Base-by-base conservation (phyloP, 192 early-diverging fungal species). In the Backusella mclennaniae region DNA sequence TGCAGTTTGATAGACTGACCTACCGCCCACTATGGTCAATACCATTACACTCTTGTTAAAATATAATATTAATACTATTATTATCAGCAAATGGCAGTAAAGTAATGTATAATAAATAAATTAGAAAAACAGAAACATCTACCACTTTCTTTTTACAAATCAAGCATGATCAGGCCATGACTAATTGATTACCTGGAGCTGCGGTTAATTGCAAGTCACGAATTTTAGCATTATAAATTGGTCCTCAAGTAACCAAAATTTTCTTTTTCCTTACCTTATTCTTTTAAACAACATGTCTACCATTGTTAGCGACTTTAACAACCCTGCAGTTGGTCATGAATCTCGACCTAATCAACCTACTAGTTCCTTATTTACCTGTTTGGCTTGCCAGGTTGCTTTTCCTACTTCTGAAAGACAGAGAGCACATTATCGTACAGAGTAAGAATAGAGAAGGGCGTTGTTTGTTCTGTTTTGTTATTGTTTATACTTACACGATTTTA, bases 301-400 rank as follows among this genome's bases (percentile, higher is more conserved):
- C 56, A 63, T 63, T 63, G 9, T 63, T 63, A 63, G 23, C 21
- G 56, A 63, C 21, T 63, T n/a, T 49, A 49, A 63, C 8, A 63
- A 63, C 56, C 23, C 56, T 29, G 9, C 56, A 1, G 46, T 49
- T 49, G 46, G 46, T n/a, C 46, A 49, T 29, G 23, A 63, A 63
- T 63, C 56, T 12, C 56, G 23, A 63, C 56, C 21, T 29, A 63
- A 23, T 63, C 9, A 26, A 63, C 56, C 21, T 5, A 26, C 9
- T 7, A 5, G 23, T 29, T 0, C 56, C 33, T n/a, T 95, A 17
- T 96, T 89, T 79, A 96, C 95, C 19, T 96, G 95, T 78, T 85
- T 96, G 39, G 85, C 95, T 23, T 99, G 98, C 85, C 95, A 97
- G 77, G 94, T 98, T 29, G 95, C 95, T 4, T 99, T 99, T 85